Conservation (phyloP, 768 basidiomycete species). For the Agaricus blazei region DNA sequence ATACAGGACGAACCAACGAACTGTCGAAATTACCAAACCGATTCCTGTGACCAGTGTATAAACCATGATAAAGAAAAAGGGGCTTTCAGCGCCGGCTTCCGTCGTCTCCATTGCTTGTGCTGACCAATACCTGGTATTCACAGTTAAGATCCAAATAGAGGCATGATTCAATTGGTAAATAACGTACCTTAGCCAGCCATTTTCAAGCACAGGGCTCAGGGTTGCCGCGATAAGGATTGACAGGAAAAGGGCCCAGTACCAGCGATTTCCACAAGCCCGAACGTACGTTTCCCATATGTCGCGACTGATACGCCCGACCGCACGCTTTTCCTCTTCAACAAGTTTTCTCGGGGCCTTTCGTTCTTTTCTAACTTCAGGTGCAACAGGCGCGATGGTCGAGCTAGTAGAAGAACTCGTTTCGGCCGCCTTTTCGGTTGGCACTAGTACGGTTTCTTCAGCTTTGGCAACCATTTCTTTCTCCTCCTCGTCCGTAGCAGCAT, state of each 20-base stretch:
- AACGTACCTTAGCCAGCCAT: slow-evolving; percentile 58
- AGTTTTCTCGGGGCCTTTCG: slow-evolving; percentile 64
- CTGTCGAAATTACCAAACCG: slow-evolving; percentile 48
- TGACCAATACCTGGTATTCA: slow-evolving; percentile 47
- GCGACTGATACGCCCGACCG: slow-evolving; percentile 61
- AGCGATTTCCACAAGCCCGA: slow-evolving; percentile 35
- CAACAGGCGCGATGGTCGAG: slow-evolving; percentile 36
- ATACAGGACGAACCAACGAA: slow-evolving; percentile 73
- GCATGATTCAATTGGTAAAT: not conserved
- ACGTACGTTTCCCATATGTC: slow-evolving; percentile 54
- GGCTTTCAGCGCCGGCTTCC: slow-evolving; percentile 35
- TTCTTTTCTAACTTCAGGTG: slow-evolving; percentile 22
- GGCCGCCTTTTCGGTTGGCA: slow-evolving; percentile 47
- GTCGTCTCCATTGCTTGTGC: slow-evolving; percentile 35
- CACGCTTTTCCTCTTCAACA: slow-evolving; percentile 80
- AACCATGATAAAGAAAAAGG: slow-evolving; percentile 61
- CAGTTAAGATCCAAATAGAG: not conserved
- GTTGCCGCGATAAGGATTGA: slow-evolving; percentile 51
- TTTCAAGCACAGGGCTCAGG: slow-evolving; percentile 63
- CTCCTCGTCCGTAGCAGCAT: slow-evolving; percentile 43
- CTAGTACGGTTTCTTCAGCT: slow-evolving; percentile 23
- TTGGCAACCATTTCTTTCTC: slow-evolving; percentile 44
- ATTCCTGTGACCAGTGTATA: slow-evolving; percentile 51
- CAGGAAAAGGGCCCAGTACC: slow-evolving; percentile 57
- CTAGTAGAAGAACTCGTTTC: slow-evolving; percentile 29